Evolutionary conservation across 768 basidiomycete genomes (phyloP).

Genomic region (Mycena rebaudengoi): DNA sequence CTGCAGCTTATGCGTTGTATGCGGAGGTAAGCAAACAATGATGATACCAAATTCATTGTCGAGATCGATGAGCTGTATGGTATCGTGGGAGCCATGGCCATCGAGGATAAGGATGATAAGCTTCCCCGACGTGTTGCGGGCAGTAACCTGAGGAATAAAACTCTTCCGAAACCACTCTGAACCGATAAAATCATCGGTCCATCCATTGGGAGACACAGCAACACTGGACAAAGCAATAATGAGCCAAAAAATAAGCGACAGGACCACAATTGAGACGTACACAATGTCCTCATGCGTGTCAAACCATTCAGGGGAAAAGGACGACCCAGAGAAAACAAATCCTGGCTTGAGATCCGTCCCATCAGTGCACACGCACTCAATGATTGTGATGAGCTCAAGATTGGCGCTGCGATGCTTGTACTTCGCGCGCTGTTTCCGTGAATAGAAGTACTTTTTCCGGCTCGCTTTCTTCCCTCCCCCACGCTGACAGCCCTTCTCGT

Average conservation of each 20-base stretch:
- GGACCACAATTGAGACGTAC: slow-evolving; percentile 1
- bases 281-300: slow-evolving; percentile 31
- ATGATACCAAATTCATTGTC: slow-evolving; percentile 40
- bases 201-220: slow-evolving; percentile 46
- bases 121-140: slow-evolving; percentile 31
- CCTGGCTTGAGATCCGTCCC: background rate
- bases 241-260: background rate
- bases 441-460: background rate
- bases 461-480: background rate
- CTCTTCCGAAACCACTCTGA: slow-evolving; percentile 45
- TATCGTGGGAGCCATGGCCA: slow-evolving; percentile 53
- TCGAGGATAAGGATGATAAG: slow-evolving; percentile 50
- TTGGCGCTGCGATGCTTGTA: background rate
- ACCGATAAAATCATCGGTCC: slow-evolving; percentile 47
- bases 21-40: slow-evolving; percentile 46
- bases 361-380: background rate
- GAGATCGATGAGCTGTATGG: slow-evolving; percentile 30
- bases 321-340: background rate
- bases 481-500: background rate
- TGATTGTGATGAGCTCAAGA: background rate
- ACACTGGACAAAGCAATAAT: slow-evolving; percentile 37
- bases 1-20: slow-evolving; percentile 53
- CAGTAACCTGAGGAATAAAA: slow-evolving; percentile 47
- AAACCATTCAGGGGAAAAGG: slow-evolving; percentile 30
- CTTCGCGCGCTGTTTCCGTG: background rate